A percentile compares a stretch with the other conserved stretches of the same genome.
These are phyloP conservation scores for Parastagonospora avenae DNA, from an alignment of 2,329 filamentous ascomycete species.

Conservation along the genomic window DNA sequence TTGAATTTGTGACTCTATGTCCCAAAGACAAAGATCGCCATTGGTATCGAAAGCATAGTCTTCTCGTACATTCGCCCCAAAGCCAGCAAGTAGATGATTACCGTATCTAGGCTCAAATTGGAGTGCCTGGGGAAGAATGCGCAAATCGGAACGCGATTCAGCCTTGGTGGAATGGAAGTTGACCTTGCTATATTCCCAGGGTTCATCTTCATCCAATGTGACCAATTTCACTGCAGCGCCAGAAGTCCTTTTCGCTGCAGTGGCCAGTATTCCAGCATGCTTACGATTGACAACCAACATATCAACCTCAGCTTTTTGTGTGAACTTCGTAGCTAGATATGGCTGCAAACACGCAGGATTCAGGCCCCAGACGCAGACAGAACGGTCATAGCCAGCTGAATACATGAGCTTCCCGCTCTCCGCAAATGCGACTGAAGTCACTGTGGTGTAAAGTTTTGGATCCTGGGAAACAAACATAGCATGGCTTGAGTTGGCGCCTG, in stretches of 20 bases:
- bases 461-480: conserved; percentile 58
- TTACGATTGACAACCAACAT: conserved; percentile 54
- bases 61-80: conserved; percentile 49
- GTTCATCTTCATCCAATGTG: conserved; percentile 18
- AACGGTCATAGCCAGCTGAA: conserved; percentile 61
- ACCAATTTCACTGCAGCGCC: conserved; percentile 45
- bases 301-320: conserved; percentile 56
- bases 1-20: conserved; percentile 49
- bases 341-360: conserved; percentile 29
- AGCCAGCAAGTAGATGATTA: conserved; percentile 60
- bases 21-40: conserved; percentile 63
- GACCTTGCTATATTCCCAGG: conserved; percentile 4
- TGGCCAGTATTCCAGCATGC: conserved; percentile 51
- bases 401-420: conserved; percentile 53
- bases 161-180: conserved; percentile 41
- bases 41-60: conserved; percentile 44
- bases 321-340: conserved; percentile 29
- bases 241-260: conserved; percentile 48
- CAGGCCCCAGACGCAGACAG: conserved; percentile 51
- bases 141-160: conserved; percentile 29
- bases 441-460: conserved; percentile 60
- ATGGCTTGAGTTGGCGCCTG: conserved; percentile 50
- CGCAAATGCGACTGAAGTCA: conserved; percentile 61
- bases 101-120: conserved; percentile 37
- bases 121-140: conserved; percentile 37